A percentile compares a stretch with the other conserved stretches of the same genome.
Conservation (phyloP, 495 filamentous ascomycete genomes). For the Tuber borchii region DNA sequence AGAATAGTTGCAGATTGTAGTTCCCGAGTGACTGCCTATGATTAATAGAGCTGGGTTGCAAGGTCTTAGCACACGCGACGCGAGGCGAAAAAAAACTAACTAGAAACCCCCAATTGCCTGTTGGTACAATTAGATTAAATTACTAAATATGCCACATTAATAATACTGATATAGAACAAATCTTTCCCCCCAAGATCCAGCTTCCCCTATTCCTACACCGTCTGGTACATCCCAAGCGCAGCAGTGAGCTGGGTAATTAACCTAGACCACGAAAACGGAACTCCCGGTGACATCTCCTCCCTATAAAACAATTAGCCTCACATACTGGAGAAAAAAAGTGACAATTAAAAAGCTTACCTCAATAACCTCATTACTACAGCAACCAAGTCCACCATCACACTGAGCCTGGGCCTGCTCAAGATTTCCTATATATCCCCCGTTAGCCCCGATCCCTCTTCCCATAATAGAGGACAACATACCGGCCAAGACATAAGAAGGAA, state of each 20-base stretch:
- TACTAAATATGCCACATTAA: constrained; percentile 1
- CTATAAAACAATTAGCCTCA: background rate
- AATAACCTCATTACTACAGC: background rate
- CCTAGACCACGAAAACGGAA: background rate
- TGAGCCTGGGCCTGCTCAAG: background rate
- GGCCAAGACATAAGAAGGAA: background rate
- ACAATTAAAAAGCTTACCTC: background rate
- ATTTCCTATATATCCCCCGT: background rate
- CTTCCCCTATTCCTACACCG: background rate
- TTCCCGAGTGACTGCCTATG: background rate
- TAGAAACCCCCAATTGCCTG: background rate
- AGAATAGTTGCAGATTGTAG: background rate
- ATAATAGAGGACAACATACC: background rate
- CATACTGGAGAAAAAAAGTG: background rate
- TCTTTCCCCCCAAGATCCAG: background rate
- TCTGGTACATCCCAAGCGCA: background rate
- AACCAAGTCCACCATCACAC: background rate
- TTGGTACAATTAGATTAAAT: background rate
- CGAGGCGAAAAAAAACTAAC: background rate
- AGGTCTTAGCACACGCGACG: background rate
- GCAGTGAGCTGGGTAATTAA: background rate
- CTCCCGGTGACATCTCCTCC: background rate
- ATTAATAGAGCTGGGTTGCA: background rate
- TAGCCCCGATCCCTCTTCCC: background rate
- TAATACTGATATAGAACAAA: background rate